Base-by-base conservation (phyloP, 2,329 filamentous ascomycete species). In the Amylocarpus encephaloides region DNA sequence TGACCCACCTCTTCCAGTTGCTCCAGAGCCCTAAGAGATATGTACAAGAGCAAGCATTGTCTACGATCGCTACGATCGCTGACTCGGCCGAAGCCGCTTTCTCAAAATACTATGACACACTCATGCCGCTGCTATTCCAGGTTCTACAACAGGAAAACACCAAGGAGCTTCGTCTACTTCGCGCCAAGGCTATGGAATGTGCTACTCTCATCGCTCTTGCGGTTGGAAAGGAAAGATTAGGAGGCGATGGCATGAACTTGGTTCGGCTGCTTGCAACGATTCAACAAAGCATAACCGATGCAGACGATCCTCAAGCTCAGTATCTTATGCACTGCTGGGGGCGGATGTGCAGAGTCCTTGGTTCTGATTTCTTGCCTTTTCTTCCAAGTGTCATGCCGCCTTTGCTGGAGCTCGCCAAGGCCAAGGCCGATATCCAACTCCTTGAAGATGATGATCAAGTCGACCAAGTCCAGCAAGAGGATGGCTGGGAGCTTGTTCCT, bases 311-410 rank as follows among this genome's bases (percentile, higher is more conserved):
- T 35, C 93, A 98, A 69, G 87, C 90, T 13, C 92, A 95, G 63
- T 98, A 98, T 68, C 78, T 98, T 33, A 88, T 98, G 71, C 93
- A 98, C 75, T 98, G 93, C 73, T 98, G 93, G 93, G 93, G 93
- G 46, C 84, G 93, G 43, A 98, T 98, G 93, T 97, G 92, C 71
- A 85, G 93, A 58, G 92, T 98, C 29, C 79, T 98, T 56, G 90
- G 87, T 16, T 73, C 80, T 43, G 91, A 96, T 62, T 98, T 98
- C 69, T 76, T 97, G 11, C 91, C 91, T 13, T 98, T 94, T 75
- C 77, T 98, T 48, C 83, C 85, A 34, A 91, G 83, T 44, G 93
- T 98, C 55, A 97, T 98, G 83, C 92, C 92, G 6, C 93, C 93
- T 16, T 77, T 98, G 49, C 78, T 96, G 51, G 85, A 94, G 65